phyloP scores from a whole-genome alignment of 306 rosid species.

The Abrus pulchellus region DNA sequence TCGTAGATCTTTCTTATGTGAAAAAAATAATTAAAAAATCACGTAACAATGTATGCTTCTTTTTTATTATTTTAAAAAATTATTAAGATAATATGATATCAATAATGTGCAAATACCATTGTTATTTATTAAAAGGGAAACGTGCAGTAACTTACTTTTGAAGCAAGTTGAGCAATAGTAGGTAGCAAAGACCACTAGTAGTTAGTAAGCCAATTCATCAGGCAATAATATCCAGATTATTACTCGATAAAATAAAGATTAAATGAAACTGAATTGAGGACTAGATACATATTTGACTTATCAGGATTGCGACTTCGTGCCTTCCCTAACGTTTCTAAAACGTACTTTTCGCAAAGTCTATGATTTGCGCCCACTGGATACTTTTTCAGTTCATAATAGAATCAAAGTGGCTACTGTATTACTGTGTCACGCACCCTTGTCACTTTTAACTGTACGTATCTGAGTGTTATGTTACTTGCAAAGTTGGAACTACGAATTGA shows the following conservation, averaged over 20 bases:
- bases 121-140: conserved; percentile 33
- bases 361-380: conserved; percentile 64
- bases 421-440: conserved; percentile 51
- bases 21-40: background rate
- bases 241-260: conserved; percentile 19
- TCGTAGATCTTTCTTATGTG: background rate
- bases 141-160: conserved; percentile 48
- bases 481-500: conserved; percentile 8
- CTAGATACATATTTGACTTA: conserved; percentile 40
- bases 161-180: conserved; percentile 51
- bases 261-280: conserved; percentile 39
- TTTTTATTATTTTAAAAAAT: background rate
- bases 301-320: conserved; percentile 53
- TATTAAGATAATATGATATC: background rate
- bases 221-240: conserved; percentile 31
- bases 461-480: conserved; percentile 51
- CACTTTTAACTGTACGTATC: conserved; percentile 58
- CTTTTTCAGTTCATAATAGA: conserved; percentile 55
- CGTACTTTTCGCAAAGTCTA: conserved; percentile 62
- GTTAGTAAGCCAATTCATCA: conserved; percentile 46
- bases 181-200: conserved; percentile 46
- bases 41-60: background rate
- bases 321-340: conserved; percentile 55
- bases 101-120: conserved; percentile 20
- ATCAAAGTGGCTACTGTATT: conserved; percentile 59